Conservation (phyloP, 805 yeast species). For the Cyberlindnera mycetangii region DNA sequence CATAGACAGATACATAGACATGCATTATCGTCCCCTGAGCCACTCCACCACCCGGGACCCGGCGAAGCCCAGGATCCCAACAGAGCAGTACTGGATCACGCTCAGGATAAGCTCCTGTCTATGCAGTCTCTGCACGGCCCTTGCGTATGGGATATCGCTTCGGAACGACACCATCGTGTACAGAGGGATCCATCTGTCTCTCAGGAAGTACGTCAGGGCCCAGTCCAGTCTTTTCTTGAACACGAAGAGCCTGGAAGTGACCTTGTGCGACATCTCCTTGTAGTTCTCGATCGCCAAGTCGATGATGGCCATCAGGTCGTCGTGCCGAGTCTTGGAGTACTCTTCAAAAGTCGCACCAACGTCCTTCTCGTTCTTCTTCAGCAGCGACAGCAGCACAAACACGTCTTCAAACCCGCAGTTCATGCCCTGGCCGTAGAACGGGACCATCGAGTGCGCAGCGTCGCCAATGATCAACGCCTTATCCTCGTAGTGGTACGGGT, state of each 20-base stretch:
- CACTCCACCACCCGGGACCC: constrained; percentile 5
- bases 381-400: constrained; percentile 50
- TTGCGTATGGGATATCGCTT: constrained; percentile 73
- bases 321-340: constrained; percentile 38
- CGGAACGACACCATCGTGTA: constrained; percentile 93
- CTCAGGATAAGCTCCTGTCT: constrained; percentile 53
- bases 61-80: constrained; percentile 3
- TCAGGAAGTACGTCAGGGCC: constrained; percentile 53
- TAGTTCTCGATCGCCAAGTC: constrained; percentile 79
- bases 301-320: constrained; percentile 72
- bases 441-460: constrained; percentile 96
- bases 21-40: neutral
- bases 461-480: constrained; percentile 77
- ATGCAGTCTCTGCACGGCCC: constrained; percentile 53
- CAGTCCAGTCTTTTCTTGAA: constrained; percentile 69
- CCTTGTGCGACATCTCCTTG: constrained; percentile 83
- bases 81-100: constrained; percentile 14
- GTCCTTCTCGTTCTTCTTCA: constrained; percentile 13
- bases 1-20: neutral
- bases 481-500: constrained; percentile 64
- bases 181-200: constrained; percentile 75
- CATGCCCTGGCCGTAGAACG: constrained; percentile 98
- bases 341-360: constrained; percentile 10
- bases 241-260: constrained; percentile 56
- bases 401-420: constrained; percentile 96